These are phyloP conservation scores for Periconia sp. DNA, from an alignment of 2,329 filamentous ascomycete genomes.

Conservation along the genomic window DNA sequence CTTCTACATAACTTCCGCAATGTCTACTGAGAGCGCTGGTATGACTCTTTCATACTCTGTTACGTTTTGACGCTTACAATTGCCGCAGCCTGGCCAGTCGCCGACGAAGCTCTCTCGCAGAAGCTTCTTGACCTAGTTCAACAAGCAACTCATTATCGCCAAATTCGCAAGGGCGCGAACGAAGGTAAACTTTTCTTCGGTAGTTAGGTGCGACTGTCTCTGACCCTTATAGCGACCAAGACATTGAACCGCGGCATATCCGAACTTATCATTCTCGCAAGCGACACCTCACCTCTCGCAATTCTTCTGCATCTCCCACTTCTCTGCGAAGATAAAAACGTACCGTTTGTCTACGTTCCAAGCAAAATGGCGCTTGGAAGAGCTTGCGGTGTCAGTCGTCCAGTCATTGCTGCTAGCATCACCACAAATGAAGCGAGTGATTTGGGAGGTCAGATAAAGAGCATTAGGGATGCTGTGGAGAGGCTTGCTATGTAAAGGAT, in stretches of 20 bases:
- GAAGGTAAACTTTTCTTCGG: too few relatives aligned
- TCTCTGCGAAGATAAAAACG: conserved; percentile 83
- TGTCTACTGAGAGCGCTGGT: too few relatives aligned
- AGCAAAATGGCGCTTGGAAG: conserved; percentile 85
- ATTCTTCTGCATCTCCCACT: conserved; percentile 75
- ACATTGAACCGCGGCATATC: conserved; percentile 88
- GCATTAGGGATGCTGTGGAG: too few relatives aligned
- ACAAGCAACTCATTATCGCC: conserved; percentile 38
- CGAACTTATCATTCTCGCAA: conserved; percentile 82
- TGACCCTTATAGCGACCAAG: conserved; percentile 69
- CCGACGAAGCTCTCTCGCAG: too few relatives aligned
- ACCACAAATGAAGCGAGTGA: conserved; percentile 71
- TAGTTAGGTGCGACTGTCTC: background rate
- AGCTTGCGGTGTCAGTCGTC: conserved; percentile 41
- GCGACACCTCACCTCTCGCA: conserved; percentile 84
- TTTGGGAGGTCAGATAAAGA: conserved; percentile 88
- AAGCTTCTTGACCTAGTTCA: conserved; percentile 50
- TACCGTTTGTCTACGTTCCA: conserved; percentile 65
- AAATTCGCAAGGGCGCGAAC: conserved; percentile 57
- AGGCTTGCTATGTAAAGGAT: too few relatives aligned
- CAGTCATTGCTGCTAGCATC: conserved; percentile 76
- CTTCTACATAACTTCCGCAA: too few relatives aligned
- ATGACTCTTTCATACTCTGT: too few relatives aligned
- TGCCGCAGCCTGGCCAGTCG: too few relatives aligned
- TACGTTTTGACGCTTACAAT: too few relatives aligned